A percentile compares a stretch with the other conserved stretches of the same genome.
Evolutionary conservation across 164 flowering plant species (phyloP).

Genomic region (Magnolia officinalis): DNA sequence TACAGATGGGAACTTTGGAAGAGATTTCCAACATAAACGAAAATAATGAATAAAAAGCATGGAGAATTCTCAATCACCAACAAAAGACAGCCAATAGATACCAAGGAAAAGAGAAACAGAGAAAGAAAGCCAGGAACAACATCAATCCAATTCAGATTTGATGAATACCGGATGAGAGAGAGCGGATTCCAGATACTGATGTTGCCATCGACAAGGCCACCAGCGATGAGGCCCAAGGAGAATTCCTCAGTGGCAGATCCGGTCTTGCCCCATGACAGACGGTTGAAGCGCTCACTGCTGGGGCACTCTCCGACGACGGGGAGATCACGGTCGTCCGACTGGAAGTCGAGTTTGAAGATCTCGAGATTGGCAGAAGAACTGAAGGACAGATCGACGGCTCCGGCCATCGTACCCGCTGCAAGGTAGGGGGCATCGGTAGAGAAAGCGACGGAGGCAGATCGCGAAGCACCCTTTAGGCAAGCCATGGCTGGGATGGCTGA

Average conservation of each 20-base stretch:
- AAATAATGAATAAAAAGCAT: too few species aligned
- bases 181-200: slow-evolving; percentile 85
- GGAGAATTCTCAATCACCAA: too few species aligned
- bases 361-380: slow-evolving; percentile 85
- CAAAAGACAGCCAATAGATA: neutral
- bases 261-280: slow-evolving; percentile 76
- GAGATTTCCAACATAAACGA: too few species aligned
- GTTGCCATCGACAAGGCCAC: slow-evolving; percentile 86
- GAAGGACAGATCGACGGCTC: slow-evolving; percentile 88
- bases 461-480: slow-evolving; percentile 62
- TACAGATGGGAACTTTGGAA: too few species aligned
- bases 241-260: slow-evolving; percentile 56
- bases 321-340: slow-evolving; percentile 69
- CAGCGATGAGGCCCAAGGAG: slow-evolving; percentile 78
- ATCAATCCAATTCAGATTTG: neutral
- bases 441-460: slow-evolving; percentile 86
- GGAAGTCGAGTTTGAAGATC: slow-evolving; percentile 85
- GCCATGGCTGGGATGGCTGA: slow-evolving; percentile 41
- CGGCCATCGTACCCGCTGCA: slow-evolving; percentile 98
- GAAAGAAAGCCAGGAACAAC: neutral
- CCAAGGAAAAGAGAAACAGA: neutral
- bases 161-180: slow-evolving; percentile 51
- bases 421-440: slow-evolving; percentile 84
- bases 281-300: slow-evolving; percentile 79
- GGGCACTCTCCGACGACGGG: slow-evolving; percentile 52